These are phyloP conservation scores for Boletus vinaceobasis DNA, from an alignment of 768 basidiomycete genomes.

Conservation along the genomic window DNA sequence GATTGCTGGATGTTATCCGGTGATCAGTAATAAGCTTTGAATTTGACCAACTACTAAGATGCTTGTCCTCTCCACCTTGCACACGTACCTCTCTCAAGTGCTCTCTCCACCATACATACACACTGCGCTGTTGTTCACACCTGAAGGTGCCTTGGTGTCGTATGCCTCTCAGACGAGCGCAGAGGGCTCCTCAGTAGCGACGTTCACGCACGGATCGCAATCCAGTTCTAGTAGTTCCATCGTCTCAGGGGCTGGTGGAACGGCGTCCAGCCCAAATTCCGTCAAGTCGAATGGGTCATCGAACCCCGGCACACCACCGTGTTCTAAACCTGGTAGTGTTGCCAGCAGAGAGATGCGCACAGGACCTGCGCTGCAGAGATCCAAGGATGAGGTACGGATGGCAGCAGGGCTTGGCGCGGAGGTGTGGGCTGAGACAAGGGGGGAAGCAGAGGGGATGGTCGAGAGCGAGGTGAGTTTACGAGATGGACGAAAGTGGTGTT, in stretches of 20 bases:
- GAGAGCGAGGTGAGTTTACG: slow-evolving; percentile 64
- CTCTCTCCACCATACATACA: slow-evolving; percentile 61
- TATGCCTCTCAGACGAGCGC: slow-evolving; percentile 49
- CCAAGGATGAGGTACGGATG: slow-evolving; percentile 74
- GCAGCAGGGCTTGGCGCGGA: slow-evolving; percentile 70
- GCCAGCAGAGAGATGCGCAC: slow-evolving; percentile 3
- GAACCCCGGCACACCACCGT: slow-evolving; percentile 4
- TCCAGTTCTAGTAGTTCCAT: slow-evolving; percentile 6
- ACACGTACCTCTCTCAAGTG: slow-evolving; percentile 60
- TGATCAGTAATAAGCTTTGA: not conserved
- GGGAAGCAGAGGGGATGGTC: slow-evolving; percentile 55
- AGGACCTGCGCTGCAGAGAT: slow-evolving; percentile 25
- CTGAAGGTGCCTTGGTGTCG: slow-evolving; percentile 71
- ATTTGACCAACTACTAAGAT: slow-evolving; percentile 34
- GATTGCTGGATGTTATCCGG: not conserved
- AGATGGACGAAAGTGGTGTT: not conserved
- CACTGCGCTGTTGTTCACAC: slow-evolving; percentile 67
- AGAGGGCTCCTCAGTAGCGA: not conserved
- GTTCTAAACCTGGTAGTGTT: slow-evolving; percentile 12
- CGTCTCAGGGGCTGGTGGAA: not conserved
- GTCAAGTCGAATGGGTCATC: slow-evolving; percentile 10
- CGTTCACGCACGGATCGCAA: slow-evolving; percentile 3
- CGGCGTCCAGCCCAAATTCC: slow-evolving; percentile 12
- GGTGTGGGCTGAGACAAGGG: slow-evolving; percentile 73
- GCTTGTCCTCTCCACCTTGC: slow-evolving; percentile 68